phyloP scores from a whole-genome alignment of 2,329 filamentous ascomycete species.

The Cordyceps cateniannulata region DNA sequence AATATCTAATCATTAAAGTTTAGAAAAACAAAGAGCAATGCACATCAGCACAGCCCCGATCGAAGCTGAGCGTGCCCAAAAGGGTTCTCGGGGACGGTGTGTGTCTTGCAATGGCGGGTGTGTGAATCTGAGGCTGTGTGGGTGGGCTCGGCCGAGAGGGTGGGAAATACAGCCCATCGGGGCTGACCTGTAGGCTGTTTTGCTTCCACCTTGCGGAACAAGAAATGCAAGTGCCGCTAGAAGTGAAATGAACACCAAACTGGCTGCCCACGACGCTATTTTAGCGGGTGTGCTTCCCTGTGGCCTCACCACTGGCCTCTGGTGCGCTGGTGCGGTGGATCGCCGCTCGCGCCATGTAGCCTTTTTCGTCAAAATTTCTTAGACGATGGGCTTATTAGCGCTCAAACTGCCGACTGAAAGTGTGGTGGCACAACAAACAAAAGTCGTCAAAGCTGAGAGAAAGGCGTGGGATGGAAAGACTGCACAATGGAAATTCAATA shows the following conservation, averaged over 20 bases:
- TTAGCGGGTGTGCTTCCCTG: background rate
- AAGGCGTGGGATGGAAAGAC: background rate
- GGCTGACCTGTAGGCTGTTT: constrained; percentile 9
- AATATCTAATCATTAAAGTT: background rate
- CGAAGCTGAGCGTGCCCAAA: background rate
- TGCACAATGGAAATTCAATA: background rate
- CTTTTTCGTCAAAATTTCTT: background rate
- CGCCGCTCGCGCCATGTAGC: background rate
- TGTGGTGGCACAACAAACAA: background rate
- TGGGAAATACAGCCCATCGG: background rate
- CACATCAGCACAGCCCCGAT: constrained; percentile 1
- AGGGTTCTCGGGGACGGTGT: background rate
- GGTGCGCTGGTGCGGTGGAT: background rate
- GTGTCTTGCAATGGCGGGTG: background rate
- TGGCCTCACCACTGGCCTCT: background rate
- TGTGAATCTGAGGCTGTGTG: constrained; percentile 5
- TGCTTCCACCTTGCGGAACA: background rate
- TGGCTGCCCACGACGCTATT: no score
- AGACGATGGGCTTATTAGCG: background rate
- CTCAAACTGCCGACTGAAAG: constrained; percentile 8
- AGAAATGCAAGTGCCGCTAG: background rate
- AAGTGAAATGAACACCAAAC: no score
- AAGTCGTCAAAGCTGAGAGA: background rate
- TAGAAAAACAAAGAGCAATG: background rate
- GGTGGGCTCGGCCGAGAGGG: constrained; percentile 9